These are phyloP conservation scores for Phytophthora megakarya DNA, from an alignment of 352 stramenopile genomes.

Conservation along the genomic window DNA sequence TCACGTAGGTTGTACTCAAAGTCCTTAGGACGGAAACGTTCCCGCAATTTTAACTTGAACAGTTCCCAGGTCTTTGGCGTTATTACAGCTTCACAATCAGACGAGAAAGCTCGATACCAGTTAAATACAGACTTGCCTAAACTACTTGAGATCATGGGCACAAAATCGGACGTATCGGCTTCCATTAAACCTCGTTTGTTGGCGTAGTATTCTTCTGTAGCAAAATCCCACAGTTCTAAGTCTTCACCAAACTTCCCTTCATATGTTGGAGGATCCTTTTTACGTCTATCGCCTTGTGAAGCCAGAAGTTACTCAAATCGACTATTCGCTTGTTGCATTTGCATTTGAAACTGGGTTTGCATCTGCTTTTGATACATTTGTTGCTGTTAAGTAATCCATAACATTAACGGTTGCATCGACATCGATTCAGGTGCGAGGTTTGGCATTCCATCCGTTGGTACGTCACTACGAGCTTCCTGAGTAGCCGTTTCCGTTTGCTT, in stretches of 20 bases:
- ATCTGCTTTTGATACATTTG: constrained; percentile 8
- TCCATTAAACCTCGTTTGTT: constrained; percentile 8
- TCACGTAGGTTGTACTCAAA: constrained; percentile 7
- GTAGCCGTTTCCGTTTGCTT: too few relatives aligned
- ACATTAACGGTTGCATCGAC: not conserved
- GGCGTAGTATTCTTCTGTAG: constrained; percentile 9
- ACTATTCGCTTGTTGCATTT: constrained; percentile 2
- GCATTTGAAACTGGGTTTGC: constrained; percentile 7
- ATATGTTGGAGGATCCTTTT: too few relatives aligned
- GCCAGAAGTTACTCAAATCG: not conserved
- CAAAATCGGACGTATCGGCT: constrained; percentile 1
- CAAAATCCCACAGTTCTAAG: constrained; percentile 9
- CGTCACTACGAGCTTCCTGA: not conserved
- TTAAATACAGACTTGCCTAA: constrained; percentile 11
- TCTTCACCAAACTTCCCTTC: too few relatives aligned
- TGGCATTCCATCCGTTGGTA: not conserved
- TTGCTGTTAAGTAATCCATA: not conserved
- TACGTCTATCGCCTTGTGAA: not conserved
- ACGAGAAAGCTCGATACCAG: constrained; percentile 2
- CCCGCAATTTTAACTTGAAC: not conserved
- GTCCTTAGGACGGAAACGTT: not conserved
- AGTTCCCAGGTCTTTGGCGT: not conserved
- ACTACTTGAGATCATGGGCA: constrained; percentile 1
- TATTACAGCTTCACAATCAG: not conserved
- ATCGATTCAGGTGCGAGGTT: not conserved